Percentiles rank a stretch among this genome's conserved stretches.
Evolutionary conservation across 441 rosid species (phyloP).

Genomic region (Corymbia citriodora): DNA sequence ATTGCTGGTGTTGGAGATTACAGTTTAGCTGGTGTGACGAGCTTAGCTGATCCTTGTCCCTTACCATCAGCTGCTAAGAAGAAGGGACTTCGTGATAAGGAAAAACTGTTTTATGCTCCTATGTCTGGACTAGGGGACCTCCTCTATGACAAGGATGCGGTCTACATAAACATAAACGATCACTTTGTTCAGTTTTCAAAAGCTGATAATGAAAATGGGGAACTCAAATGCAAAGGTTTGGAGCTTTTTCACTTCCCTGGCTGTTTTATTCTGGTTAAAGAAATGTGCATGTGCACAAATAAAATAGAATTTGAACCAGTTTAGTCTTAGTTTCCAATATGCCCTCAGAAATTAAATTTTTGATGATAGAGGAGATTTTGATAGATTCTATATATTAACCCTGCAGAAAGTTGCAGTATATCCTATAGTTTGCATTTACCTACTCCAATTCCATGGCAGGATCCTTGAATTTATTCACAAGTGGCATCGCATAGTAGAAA

Average conservation of each 20-base stretch:
- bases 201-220: slow-evolving; percentile 50
- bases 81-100: slow-evolving; percentile 85
- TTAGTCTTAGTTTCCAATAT: neutral
- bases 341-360: neutral
- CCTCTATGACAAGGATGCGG: slow-evolving; percentile 92
- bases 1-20: slow-evolving; percentile 97
- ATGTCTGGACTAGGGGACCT: slow-evolving; percentile 98
- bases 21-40: slow-evolving; percentile 66
- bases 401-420: neutral
- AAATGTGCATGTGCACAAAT: neutral
- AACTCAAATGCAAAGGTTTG: slow-evolving; percentile 48
- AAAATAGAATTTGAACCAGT: neutral
- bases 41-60: slow-evolving; percentile 87
- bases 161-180: slow-evolving; percentile 88
- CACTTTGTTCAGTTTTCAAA: slow-evolving; percentile 85
- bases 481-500: neutral
- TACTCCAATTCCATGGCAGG: neutral
- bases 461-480: neutral
- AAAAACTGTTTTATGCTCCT: slow-evolving; percentile 88
- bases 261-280: neutral
- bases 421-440: neutral
- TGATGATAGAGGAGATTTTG: neutral
- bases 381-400: neutral
- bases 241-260: neutral
- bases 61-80: slow-evolving; percentile 88